Evolutionary conservation across 2,329 filamentous ascomycete genomes (phyloP).

Genomic region (Pseudopithomyces maydicus): DNA sequence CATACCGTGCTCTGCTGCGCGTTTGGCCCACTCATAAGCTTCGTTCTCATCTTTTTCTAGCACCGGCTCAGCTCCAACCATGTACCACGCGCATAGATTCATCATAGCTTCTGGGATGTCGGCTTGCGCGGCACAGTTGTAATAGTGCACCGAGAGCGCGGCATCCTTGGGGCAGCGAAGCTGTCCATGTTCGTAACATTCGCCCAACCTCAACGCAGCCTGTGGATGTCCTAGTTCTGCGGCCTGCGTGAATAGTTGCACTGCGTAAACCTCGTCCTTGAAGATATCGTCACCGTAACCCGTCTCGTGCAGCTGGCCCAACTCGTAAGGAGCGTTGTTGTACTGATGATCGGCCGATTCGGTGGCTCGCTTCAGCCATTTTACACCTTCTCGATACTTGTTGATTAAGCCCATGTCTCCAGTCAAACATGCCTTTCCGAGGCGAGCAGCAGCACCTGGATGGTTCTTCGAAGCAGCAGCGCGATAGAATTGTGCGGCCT

Average conservation of each 20-base stretch:
- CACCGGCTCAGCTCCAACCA: constrained; percentile 90
- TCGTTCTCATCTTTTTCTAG: constrained; percentile 95
- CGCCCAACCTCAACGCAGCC: constrained; percentile 86
- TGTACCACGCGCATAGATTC: constrained; percentile 98
- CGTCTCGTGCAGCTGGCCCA: constrained; percentile 85
- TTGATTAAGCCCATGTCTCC: constrained; percentile 85
- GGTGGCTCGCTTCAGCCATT: constrained; percentile 92
- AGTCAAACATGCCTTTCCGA: constrained; percentile 87
- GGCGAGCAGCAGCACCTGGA: constrained; percentile 89
- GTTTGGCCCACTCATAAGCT: constrained; percentile 93
- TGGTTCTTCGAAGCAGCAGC: constrained; percentile 91
- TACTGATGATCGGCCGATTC: constrained; percentile 92
- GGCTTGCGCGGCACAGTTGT: constrained; percentile 86
- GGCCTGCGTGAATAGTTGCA: constrained; percentile 91
- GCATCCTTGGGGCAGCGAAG: constrained; percentile 88
- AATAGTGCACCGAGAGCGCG: constrained; percentile 94
- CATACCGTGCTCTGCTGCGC: constrained; percentile 81
- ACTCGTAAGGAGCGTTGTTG: constrained; percentile 88
- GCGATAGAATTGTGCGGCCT: constrained; percentile 92
- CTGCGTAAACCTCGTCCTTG: constrained; percentile 85
- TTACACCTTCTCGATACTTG: constrained; percentile 87
- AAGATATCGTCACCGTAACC: constrained; percentile 97
- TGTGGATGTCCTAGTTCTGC: constrained; percentile 89
- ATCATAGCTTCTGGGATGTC: constrained; percentile 92
- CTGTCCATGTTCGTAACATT: constrained; percentile 92